Evolutionary conservation across 2,329 filamentous ascomycete genomes (phyloP), one percentile per base, ranked within the genome.

Genomic region (Ceratocystis alfenasii): DNA sequence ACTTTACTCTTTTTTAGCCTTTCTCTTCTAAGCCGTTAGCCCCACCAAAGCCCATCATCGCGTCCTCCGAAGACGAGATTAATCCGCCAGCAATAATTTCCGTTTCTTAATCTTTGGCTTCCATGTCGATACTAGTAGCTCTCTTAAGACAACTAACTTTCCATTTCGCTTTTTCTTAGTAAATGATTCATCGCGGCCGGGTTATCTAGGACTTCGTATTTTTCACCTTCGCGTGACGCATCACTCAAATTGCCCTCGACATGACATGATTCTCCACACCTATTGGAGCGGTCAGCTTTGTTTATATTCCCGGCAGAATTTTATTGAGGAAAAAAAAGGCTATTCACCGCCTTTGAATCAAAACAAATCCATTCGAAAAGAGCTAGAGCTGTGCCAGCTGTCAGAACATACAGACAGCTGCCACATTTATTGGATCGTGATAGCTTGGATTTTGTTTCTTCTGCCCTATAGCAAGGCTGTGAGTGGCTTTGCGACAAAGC

Each of bases 11-110:
- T 8, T 50, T 20, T 22, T 50, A 22, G 7, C 46, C 5, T 48
- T 50, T 22, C 46, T 50, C n/a, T 50, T 22, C 46, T 50, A n/a
- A 22, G 46, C 46, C 46, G 22, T 25, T 20, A 10, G n/a, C 22
- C 22, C n/a, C 46, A 50, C 46, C 46, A 6, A 50, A 22, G 46
- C 46, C 36, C 61, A 41, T 41, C 25, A 63, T 63, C n/a, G 30
- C 46, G 61, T n/a, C 28, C 30, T 17, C 30, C 57, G 36, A 33
- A 50, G n/a, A 20, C 22, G 36, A 41, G 36, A 41, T 50, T 50
- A 50, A 50, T 17, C 15, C 46, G 46, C 46, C 46, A 50, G 46
- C 46, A 50, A 50, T 50, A 50, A 50, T 50, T 50, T 50, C 46
- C 46, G 46, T 50, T 50, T 50, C 46, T 20, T 50, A 50, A 20